Evolutionary conservation across 768 basidiomycete species (phyloP), one percentile per base, ranked within the genome.

Genomic region (Solioccasus polychromus): DNA sequence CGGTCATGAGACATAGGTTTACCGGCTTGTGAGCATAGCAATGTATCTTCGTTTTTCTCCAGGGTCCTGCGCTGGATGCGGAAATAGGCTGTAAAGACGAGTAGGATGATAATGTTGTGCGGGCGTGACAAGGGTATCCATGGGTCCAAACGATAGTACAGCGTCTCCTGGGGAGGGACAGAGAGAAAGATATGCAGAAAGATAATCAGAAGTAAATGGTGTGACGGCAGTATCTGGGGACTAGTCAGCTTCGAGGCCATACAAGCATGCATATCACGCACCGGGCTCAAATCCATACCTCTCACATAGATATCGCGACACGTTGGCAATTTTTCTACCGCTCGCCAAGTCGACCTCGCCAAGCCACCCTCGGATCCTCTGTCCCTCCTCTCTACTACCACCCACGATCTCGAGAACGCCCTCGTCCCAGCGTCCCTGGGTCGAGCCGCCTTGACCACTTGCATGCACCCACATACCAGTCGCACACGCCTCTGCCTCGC

Each of bases 261-360:
- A 4, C 11, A 5, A 29, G 19, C 9, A 22, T 9, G 28, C 7
- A 18, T n/a, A 31, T 37, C 31, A 61, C 62, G 10, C 37, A 87
- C 85, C 86, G 52, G 82, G 68, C 50, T 88, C 86, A 51, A 93
- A 89, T 6, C 88, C 86, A 62, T 82, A 92, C 40, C 89, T 76
- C 36, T 91, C 88, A 24, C 82, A 81, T 32, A 91, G 73, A 58
- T 90, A 92, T 58, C 82, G 72, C 2, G 85, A 82, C 18, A 91
- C 71, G 47, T 74, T 81, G 7, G 85, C 87, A 2, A 77, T 69
- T 35, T 81, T 77, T 48, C 81, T 70, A 17, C 79, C 85, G 35
- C 82, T 80, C 10, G 78, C 77, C 26, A 74, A 60, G 55, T 89
- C 86, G 9, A 90, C 89, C 25, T 88, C 87, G n/a, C 89, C 90